Percentiles rank a stretch among this genome's conserved stretches.
Conservation (phyloP, 306 rosid species). For the Lathyrus sativus region DNA sequence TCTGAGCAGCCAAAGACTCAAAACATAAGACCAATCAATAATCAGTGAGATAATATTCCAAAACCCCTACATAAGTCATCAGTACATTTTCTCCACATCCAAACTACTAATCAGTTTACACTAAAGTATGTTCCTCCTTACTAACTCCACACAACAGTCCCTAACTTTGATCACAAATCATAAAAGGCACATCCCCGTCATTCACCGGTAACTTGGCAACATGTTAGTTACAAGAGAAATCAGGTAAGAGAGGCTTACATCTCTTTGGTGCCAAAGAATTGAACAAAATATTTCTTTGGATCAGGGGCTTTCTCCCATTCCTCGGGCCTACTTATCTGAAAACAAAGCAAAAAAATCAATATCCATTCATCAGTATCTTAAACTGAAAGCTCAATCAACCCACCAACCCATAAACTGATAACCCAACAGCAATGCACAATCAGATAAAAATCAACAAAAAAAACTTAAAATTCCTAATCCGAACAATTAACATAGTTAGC, state of each 20-base stretch:
- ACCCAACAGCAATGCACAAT: constrained; percentile 28
- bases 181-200: constrained; percentile 1
- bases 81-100: constrained; percentile 6
- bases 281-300: constrained; percentile 91
- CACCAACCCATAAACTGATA: background rate
- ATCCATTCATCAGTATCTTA: constrained; percentile 14
- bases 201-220: constrained; percentile 12
- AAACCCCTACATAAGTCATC: background rate
- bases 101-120: constrained; percentile 3
- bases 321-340: constrained; percentile 93
- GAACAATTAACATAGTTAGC: constrained; percentile 8
- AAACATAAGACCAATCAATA: constrained; percentile 5
- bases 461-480: constrained; percentile 10
- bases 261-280: constrained; percentile 90
- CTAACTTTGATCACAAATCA: background rate
- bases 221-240: constrained; percentile 23
- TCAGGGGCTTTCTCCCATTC: constrained; percentile 84
- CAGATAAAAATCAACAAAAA: background rate
- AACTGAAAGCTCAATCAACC: constrained; percentile 25
- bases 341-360: constrained; percentile 42
- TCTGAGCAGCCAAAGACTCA: constrained; percentile 14
- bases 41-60: constrained; percentile 16
- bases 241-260: constrained; percentile 60
- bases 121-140: constrained; percentile 5
- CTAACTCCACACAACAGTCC: constrained; percentile 30